A percentile compares a stretch with the other conserved stretches of the same genome.
phyloP scores from a whole-genome alignment of 345 rosid genomes.

The Chamaenerion angustifolium region DNA sequence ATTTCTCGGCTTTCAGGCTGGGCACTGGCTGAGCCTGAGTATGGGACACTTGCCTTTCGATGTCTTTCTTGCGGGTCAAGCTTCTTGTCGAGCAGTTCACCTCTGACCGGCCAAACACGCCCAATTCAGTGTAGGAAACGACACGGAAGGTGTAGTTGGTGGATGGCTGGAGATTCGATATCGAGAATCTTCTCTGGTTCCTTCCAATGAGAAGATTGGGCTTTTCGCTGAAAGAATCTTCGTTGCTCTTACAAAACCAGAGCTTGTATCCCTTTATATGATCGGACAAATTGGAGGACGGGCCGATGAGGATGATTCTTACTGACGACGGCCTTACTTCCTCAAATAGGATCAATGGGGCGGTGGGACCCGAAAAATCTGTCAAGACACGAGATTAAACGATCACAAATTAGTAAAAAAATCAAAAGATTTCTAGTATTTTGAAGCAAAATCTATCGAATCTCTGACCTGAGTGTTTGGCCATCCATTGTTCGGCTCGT shows the following conservation, averaged over 20 bases:
- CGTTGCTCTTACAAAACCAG: slow-evolving; percentile 71
- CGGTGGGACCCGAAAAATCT: slow-evolving; percentile 57
- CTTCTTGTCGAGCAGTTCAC: slow-evolving; percentile 56
- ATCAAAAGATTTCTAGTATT: background rate
- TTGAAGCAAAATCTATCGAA: background rate
- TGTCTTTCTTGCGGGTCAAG: background rate
- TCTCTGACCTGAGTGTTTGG: slow-evolving; percentile 17
- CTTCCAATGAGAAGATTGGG: slow-evolving; percentile 45
- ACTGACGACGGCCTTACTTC: slow-evolving; percentile 54
- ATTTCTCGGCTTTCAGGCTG: too few species aligned
- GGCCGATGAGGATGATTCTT: slow-evolving; percentile 49
- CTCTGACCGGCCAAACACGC: slow-evolving; percentile 56
- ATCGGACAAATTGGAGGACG: slow-evolving; percentile 24
- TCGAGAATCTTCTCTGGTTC: slow-evolving; percentile 55
- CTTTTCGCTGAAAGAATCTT: slow-evolving; percentile 42
- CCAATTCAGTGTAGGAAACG: slow-evolving; percentile 42
- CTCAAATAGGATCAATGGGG: slow-evolving; percentile 79
- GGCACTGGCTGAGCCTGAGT: too few species aligned
- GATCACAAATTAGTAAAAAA: background rate
- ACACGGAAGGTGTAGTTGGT: slow-evolving; percentile 58
- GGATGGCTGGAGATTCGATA: slow-evolving; percentile 79
- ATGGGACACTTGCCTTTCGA: too few species aligned
- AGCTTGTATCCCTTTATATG: slow-evolving; percentile 77
- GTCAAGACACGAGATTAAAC: slow-evolving; percentile 7
- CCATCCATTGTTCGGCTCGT: slow-evolving; percentile 52